Conservation (phyloP, 2,329 filamentous ascomycete genomes). For the Colletotrichum liaoningense region DNA sequence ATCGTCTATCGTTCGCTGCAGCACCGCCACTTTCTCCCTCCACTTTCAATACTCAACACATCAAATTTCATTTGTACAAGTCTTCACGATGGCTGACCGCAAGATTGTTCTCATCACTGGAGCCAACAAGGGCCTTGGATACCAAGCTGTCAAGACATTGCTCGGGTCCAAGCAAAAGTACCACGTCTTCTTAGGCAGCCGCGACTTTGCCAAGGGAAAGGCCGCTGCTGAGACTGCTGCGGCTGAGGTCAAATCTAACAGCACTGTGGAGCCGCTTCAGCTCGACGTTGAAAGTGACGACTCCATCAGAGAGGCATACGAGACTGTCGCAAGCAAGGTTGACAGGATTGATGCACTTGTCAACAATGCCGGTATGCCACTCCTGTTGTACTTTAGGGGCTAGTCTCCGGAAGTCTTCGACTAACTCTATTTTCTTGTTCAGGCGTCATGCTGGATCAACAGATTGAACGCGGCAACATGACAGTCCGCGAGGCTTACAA, state of each 20-base stretch:
- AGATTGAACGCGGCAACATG: conserved; percentile 23
- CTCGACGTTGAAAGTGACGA: conserved; percentile 36
- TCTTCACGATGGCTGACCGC: not conserved
- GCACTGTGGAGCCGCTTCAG: conserved; percentile 29
- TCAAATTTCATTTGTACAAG: not conserved
- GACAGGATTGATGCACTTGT: conserved; percentile 41
- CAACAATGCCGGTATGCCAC: conserved; percentile 45
- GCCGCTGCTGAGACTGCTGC: conserved; percentile 27
- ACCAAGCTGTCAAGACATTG: conserved; percentile 40
- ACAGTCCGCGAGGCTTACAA: conserved; percentile 54
- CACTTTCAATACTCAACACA: not conserved
- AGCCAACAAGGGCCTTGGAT: conserved; percentile 44
- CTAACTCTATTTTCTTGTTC: not conserved
- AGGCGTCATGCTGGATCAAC: conserved; percentile 26
- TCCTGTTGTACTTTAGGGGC: too few species aligned
- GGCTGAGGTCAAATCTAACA: not conserved
- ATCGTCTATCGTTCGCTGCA: too few species aligned
- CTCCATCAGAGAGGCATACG: conserved; percentile 37
- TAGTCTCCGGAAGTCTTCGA: too few species aligned
- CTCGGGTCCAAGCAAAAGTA: conserved; percentile 36
- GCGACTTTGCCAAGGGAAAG: conserved; percentile 39
- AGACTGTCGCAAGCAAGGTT: conserved; percentile 29
- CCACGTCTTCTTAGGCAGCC: conserved; percentile 42
- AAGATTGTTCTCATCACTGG: conserved; percentile 34
- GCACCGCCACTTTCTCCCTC: too few species aligned